Percentiles rank a stretch among this genome's conserved stretches.
Evolutionary conservation across 2,329 filamentous ascomycete genomes (phyloP).

Genomic region (Talaromyces atroroseus): DNA sequence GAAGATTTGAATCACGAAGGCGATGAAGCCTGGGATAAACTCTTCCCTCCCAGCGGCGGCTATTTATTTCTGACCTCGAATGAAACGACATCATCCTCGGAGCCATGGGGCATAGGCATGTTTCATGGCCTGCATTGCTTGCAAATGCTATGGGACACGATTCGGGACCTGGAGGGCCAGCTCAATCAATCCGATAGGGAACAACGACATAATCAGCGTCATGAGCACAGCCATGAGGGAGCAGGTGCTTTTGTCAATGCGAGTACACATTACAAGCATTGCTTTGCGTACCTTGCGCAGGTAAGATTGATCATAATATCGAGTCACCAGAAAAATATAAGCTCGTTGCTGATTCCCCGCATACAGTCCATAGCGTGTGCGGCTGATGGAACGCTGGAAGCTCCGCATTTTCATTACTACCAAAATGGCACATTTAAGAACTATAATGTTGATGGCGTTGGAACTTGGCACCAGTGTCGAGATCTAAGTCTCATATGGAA

Average conservation of each 20-base stretch:
- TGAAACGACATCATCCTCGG: neutral
- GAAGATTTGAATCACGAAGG: conserved; percentile 5
- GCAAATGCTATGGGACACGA: conserved; percentile 6
- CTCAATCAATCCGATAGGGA: neutral
- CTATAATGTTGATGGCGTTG: conserved; percentile 10
- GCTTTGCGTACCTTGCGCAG: conserved; percentile 12
- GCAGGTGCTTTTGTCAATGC: neutral
- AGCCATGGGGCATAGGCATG: conserved; percentile 13
- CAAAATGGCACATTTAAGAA: neutral
- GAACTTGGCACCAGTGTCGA: conserved; percentile 12
- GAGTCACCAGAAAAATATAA: neutral
- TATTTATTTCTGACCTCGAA: conserved; percentile 4
- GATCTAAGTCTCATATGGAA: conserved; percentile 7
- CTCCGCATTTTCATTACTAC: neutral
- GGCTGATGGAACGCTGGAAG: conserved; percentile 9
- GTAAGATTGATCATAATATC: neutral
- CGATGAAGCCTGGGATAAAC: conserved; percentile 3
- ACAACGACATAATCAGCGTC: neutral
- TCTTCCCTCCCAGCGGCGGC: neutral
- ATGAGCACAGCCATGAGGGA: neutral
- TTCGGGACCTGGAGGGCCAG: neutral
- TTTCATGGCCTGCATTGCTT: conserved; percentile 14
- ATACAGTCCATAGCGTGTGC: conserved; percentile 5
- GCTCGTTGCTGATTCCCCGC: neutral
- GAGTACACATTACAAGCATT: conserved; percentile 10